These are phyloP conservation scores for Coemansia sp. DNA, from an alignment of 192 early-diverging fungal species.

Conservation along the genomic window DNA sequence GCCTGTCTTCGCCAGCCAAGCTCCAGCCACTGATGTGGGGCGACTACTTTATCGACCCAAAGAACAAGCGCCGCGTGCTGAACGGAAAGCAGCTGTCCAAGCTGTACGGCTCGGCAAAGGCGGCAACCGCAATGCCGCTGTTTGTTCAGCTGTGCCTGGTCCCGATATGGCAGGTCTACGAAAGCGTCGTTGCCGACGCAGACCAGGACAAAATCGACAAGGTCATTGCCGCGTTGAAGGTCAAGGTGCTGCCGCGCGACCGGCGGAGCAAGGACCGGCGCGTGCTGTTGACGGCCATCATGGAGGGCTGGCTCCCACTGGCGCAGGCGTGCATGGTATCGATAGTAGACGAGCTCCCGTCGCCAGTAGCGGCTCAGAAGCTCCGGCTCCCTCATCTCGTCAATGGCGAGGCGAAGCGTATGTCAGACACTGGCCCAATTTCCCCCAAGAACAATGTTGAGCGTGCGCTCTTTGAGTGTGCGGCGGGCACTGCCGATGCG, in stretches of 20 bases:
- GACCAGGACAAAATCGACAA: constrained; percentile 87
- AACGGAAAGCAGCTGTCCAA: constrained; percentile 84
- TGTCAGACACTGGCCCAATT: constrained; percentile 23
- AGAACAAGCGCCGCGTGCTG: constrained; percentile 81
- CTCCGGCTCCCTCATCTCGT: constrained; percentile 76
- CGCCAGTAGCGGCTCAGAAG: constrained; percentile 73
- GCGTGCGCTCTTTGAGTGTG: constrained; percentile 70
- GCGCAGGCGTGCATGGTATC: constrained; percentile 80
- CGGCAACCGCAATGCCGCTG: constrained; percentile 55
- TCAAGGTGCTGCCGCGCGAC: constrained; percentile 90
- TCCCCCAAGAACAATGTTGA: constrained; percentile 58
- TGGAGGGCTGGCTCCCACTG: constrained; percentile 93
- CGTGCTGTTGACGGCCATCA: constrained; percentile 70
- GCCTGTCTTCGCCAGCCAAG: constrained; percentile 28
- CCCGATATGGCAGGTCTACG: constrained; percentile 94
- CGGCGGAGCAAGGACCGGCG: constrained; percentile 77
- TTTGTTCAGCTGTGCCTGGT: constrained; percentile 94
- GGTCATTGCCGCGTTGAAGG: constrained; percentile 77
- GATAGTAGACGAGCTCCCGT: constrained; percentile 84
- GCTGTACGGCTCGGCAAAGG: constrained; percentile 38
- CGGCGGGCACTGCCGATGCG: constrained; percentile 32
- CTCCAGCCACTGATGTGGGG: constrained; percentile 92
- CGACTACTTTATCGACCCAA: constrained; percentile 94
- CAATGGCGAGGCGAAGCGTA: constrained; percentile 28
- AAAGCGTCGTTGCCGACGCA: constrained; percentile 60